A percentile compares a stretch with the other conserved stretches of the same genome.
These are phyloP conservation scores for Camellia granthamiana DNA, from an alignment of 148 eudicot species.

Conservation along the genomic window DNA sequence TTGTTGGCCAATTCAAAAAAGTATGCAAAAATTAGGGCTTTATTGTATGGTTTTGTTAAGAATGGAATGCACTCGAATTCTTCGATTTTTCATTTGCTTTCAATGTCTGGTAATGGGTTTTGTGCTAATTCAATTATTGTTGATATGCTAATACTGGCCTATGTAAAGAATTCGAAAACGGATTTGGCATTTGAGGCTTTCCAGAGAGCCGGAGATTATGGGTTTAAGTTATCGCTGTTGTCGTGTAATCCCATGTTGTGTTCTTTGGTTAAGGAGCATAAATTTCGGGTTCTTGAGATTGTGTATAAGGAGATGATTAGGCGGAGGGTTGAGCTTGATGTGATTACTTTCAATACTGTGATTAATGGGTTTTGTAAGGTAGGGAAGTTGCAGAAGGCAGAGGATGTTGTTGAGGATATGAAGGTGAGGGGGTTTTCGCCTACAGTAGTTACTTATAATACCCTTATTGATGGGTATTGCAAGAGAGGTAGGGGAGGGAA, in stretches of 20 bases:
- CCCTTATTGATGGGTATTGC: conserved; percentile 57
- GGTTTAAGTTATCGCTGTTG: conserved; percentile 47
- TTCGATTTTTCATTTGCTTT: conserved; percentile 45
- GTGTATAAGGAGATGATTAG: conserved; percentile 58
- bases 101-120: conserved; percentile 24
- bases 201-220: conserved; percentile 67
- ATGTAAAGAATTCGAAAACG: conserved; percentile 33
- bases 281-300: conserved; percentile 38
- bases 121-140: conserved; percentile 41
- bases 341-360: conserved; percentile 56
- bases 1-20: conserved; percentile 36
- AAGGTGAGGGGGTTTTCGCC: conserved; percentile 55
- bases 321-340: conserved; percentile 52
- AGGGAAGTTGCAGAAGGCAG: conserved; percentile 60
- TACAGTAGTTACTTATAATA: conserved; percentile 62
- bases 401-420: conserved; percentile 71
- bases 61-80: conserved; percentile 35
- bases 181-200: conserved; percentile 60
- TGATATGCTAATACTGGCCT: conserved; percentile 57
- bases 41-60: conserved; percentile 47
- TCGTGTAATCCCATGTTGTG: conserved; percentile 61
- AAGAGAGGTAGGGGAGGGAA: conserved; percentile 60
- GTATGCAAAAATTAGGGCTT: conserved; percentile 45
- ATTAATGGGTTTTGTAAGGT: conserved; percentile 60
- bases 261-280: conserved; percentile 51